Conservation (phyloP, 176 grass and related monocot genomes). For the Eragrostis curvula region DNA sequence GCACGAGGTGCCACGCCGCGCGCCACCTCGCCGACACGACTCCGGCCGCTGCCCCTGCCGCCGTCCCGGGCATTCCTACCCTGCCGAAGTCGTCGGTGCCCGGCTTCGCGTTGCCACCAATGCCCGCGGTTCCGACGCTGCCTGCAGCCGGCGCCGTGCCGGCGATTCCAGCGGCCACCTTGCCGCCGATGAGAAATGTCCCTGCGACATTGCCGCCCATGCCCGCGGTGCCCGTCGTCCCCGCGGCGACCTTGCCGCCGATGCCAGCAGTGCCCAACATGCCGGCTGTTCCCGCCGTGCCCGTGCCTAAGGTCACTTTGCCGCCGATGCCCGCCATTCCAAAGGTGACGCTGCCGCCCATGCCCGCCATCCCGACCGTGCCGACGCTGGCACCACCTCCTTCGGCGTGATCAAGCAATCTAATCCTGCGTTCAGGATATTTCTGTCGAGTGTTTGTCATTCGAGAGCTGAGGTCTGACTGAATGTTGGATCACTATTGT, state of each 20-base stretch:
- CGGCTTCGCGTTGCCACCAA: not conserved
- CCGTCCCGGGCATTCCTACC: not conserved
- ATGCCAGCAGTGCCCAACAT: not conserved
- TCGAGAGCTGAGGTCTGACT: no score
- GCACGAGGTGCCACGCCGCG: not conserved
- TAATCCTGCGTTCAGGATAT: no score
- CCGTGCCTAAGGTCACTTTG: no score
- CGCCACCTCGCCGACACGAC: constrained; percentile 36
- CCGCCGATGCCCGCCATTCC: constrained; percentile 17
- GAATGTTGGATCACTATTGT: no score
- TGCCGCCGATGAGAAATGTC: not conserved
- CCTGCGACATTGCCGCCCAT: not conserved
- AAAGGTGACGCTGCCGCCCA: constrained; percentile 7
- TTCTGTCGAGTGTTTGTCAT: no score
- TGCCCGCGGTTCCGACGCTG: not conserved
- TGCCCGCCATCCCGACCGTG: constrained; percentile 26
- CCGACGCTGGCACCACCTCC: constrained; percentile 37
- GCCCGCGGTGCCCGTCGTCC: not conserved
- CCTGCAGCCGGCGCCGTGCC: not conserved
- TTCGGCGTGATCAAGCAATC: not conserved
- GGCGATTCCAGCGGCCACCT: not conserved
- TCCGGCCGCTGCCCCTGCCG: constrained; percentile 2
- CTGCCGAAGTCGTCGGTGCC: not conserved
- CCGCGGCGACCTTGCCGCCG: not conserved
- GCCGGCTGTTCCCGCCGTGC: no score